Conservation (phyloP, 768 basidiomycete species). For the Termitomyces sp. region DNA sequence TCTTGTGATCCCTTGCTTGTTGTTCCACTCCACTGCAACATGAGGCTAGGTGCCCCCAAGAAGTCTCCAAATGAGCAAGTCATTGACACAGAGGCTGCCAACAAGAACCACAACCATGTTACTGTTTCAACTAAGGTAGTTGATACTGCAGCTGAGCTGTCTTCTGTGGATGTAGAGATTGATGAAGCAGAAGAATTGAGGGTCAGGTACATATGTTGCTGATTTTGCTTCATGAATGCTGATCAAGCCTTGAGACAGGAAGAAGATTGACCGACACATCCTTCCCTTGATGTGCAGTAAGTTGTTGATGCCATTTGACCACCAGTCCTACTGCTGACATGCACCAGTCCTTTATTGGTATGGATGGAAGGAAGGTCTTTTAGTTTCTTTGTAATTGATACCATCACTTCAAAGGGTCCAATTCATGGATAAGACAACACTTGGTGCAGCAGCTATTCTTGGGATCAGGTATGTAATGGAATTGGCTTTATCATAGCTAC, state of each 20-base stretch:
- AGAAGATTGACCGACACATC: slow-evolving; percentile 66
- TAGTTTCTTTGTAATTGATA: background rate
- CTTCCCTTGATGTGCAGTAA: slow-evolving; percentile 70
- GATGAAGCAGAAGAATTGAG: slow-evolving; percentile 50
- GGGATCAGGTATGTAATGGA: slow-evolving; percentile 51
- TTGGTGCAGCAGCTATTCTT: slow-evolving; percentile 64
- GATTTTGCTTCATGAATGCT: background rate
- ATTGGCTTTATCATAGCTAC: too few species aligned
- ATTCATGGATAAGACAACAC: slow-evolving; percentile 75
- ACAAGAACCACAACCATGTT: slow-evolving; percentile 31
- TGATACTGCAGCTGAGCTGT: slow-evolving; percentile 61
- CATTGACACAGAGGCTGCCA: slow-evolving; percentile 16
- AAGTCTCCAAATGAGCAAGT: slow-evolving; percentile 39
- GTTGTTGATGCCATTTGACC: slow-evolving; percentile 15
- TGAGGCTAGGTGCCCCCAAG: background rate
- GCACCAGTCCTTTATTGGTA: slow-evolving; percentile 53
- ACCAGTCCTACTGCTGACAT: background rate
- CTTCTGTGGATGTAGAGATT: slow-evolving; percentile 41
- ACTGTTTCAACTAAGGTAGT: slow-evolving; percentile 46
- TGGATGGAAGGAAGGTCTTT: slow-evolving; percentile 3
- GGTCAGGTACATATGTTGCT: slow-evolving; percentile 42
- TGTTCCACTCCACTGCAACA: background rate
- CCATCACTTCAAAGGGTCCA: slow-evolving; percentile 48
- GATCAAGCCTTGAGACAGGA: slow-evolving; percentile 21
- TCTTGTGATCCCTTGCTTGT: background rate